These are phyloP conservation scores for Stereum hirsutum DNA, from an alignment of 1,284 basidiomycete species.

Conservation along the genomic window DNA sequence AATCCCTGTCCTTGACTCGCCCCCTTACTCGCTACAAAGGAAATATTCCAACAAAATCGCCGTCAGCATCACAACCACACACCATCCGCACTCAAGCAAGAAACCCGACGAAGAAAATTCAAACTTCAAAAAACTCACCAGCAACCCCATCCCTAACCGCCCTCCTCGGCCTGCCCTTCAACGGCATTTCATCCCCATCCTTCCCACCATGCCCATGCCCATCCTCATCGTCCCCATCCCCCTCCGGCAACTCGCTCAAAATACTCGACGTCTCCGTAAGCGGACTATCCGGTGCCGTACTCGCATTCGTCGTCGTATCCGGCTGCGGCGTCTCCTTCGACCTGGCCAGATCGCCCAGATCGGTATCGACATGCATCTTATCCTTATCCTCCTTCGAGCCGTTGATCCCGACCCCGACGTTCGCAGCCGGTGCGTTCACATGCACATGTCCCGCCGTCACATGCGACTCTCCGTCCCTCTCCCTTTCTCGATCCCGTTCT, in stretches of 20 bases:
- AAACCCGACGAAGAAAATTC: background rate
- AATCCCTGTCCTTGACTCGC: too few relatives aligned
- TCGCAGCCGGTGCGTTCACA: slow-evolving; percentile 29
- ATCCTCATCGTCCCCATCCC: slow-evolving; percentile 47
- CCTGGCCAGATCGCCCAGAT: too few relatives aligned
- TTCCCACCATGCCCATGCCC: slow-evolving; percentile 11
- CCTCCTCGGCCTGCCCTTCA: too few relatives aligned
- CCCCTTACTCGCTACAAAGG: too few relatives aligned
- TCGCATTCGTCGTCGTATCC: slow-evolving; percentile 11
- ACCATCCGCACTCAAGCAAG: background rate
- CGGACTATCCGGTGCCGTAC: slow-evolving; percentile 60
- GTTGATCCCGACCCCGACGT: too few relatives aligned
- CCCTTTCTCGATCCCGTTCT: too few relatives aligned
- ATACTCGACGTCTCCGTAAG: slow-evolving; percentile 64
- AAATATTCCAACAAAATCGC: too few relatives aligned
- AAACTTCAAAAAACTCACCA: background rate
- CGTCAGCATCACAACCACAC: background rate
- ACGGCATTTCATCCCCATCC: slow-evolving; percentile 6
- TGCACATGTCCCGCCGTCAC: slow-evolving; percentile 32
- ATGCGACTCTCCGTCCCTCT: too few relatives aligned
- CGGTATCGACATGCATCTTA: too few relatives aligned
- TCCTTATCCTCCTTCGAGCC: too few relatives aligned
- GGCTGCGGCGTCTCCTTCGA: too few relatives aligned
- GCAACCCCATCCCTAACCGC: slow-evolving; percentile 7
- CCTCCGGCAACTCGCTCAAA: slow-evolving; percentile 73